These are phyloP conservation scores for Trichophyton schoenleinii DNA, from an alignment of 2,329 filamentous ascomycete species.

Conservation along the genomic window DNA sequence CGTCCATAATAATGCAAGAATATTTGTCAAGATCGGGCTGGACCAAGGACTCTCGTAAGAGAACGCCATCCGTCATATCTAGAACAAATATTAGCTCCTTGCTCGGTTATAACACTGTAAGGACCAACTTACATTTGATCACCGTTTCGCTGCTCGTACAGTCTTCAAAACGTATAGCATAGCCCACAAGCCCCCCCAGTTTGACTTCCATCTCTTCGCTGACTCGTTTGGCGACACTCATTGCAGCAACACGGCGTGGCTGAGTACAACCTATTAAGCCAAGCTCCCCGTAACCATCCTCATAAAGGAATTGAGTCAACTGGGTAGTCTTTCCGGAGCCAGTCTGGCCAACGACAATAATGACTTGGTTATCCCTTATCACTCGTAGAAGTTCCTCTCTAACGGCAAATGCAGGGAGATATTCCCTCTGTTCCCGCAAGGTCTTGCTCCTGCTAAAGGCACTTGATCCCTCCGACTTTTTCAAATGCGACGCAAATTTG, in stretches of 20 bases:
- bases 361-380: slow-evolving; percentile 91
- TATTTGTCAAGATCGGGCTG: slow-evolving; percentile 91
- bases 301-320: slow-evolving; percentile 86
- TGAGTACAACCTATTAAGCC: slow-evolving; percentile 96
- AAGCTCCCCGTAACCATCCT: slow-evolving; percentile 78
- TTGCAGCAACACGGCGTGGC: slow-evolving; percentile 87
- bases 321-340: slow-evolving; percentile 97
- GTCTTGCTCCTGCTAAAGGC: slow-evolving; percentile 89
- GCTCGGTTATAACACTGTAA: neutral
- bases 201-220: slow-evolving; percentile 96
- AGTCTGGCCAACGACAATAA: slow-evolving; percentile 93
- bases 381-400: slow-evolving; percentile 83
- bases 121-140: slow-evolving; percentile 60
- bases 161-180: slow-evolving; percentile 96
- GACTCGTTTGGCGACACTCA: slow-evolving; percentile 97
- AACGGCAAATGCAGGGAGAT: slow-evolving; percentile 87
- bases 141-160: slow-evolving; percentile 89
- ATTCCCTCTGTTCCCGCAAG: slow-evolving; percentile 81
- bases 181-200: slow-evolving; percentile 77
- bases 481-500: slow-evolving; percentile 85
- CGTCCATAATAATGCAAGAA: slow-evolving; percentile 98
- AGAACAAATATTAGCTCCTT: neutral
- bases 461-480: slow-evolving; percentile 73
- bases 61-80: slow-evolving; percentile 93
- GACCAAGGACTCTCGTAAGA: slow-evolving; percentile 83